Conservation (phyloP, 495 filamentous ascomycete genomes). For the Mycothermus thermophilus region DNA sequence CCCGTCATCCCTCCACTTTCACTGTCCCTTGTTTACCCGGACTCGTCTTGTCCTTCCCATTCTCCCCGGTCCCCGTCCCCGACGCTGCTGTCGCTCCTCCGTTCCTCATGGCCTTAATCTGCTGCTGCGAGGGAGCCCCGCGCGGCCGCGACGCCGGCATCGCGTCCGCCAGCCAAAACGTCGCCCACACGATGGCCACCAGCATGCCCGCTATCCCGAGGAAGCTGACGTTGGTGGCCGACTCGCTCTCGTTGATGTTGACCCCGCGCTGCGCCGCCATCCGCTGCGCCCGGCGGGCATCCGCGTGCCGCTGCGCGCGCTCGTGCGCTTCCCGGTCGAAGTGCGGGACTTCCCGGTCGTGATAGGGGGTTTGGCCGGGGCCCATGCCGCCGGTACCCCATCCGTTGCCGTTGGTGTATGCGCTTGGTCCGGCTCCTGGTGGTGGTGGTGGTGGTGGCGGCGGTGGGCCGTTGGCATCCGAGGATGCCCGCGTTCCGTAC, state of each 20-base stretch:
- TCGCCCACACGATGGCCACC: constrained; percentile 7
- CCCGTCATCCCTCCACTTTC: too few species aligned
- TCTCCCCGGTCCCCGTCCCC: too few species aligned
- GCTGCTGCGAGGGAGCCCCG: too few species aligned
- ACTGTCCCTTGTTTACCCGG: too few species aligned
- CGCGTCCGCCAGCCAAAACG: too few species aligned
- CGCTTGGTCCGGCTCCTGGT: not conserved
- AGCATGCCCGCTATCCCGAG: constrained; percentile 27
- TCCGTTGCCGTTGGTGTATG: not conserved
- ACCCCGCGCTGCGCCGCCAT: constrained; percentile 6
- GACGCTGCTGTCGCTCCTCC: too few species aligned
- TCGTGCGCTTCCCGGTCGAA: constrained; percentile 50
- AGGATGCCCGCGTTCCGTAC: constrained; percentile 1
- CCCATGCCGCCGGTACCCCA: constrained; percentile 31
- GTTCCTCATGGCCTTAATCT: too few species aligned
- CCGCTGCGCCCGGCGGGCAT: constrained; percentile 23
- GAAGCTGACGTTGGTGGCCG: constrained; percentile 22
- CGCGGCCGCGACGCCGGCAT: too few species aligned
- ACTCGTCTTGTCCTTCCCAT: too few species aligned
- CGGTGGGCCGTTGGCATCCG: not conserved
- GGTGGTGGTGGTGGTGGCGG: not conserved
- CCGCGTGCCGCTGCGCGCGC: constrained; percentile 35
- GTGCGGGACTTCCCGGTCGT: constrained; percentile 56
- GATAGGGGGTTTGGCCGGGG: constrained; percentile 27
- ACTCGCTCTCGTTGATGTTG: not conserved